Evolutionary conservation across 2,329 filamentous ascomycete genomes (phyloP).

Genomic region (Pseudocercospora musae): DNA sequence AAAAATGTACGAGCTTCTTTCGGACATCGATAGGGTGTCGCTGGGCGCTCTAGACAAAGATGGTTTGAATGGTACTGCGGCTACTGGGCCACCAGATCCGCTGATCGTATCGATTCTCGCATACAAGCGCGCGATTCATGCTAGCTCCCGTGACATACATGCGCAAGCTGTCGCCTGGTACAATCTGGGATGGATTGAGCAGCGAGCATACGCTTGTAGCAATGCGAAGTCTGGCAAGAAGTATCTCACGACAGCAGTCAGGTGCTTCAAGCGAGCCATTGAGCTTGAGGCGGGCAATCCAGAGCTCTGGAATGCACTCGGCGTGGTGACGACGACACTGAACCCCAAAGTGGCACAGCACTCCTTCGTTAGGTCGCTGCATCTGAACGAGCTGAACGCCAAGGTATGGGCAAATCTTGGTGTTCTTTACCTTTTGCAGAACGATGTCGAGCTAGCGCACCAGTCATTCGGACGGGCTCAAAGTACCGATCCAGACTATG

Average conservation of each 20-base stretch:
- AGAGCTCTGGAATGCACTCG: conserved; percentile 96
- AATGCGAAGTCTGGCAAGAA: conserved; percentile 56
- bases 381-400: conserved; percentile 79
- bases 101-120: conserved; percentile 69
- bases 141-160: conserved; percentile 70
- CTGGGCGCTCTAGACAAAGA: conserved; percentile 14
- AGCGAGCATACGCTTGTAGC: conserved; percentile 69
- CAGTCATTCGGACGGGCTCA: conserved; percentile 87
- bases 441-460: conserved; percentile 81
- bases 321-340: conserved; percentile 81
- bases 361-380: conserved; percentile 85
- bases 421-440: conserved; percentile 77
- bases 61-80: conserved; percentile 25
- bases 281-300: conserved; percentile 91
- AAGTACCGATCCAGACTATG: conserved; percentile 89
- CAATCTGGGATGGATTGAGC: conserved; percentile 92
- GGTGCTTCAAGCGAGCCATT: conserved; percentile 92
- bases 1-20: conserved; percentile 59
- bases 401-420: conserved; percentile 89
- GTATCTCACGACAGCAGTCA: conserved; percentile 76
- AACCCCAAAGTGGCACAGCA: conserved; percentile 90
- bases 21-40: conserved; percentile 64
- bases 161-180: conserved; percentile 96
- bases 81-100: conserved; percentile 49
- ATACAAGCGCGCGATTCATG: conserved; percentile 79